Evolutionary conservation across 169 alveolate genomes (phyloP), one percentile per base, ranked within the genome.

Genomic region (Plasmodium billcollinsi): DNA sequence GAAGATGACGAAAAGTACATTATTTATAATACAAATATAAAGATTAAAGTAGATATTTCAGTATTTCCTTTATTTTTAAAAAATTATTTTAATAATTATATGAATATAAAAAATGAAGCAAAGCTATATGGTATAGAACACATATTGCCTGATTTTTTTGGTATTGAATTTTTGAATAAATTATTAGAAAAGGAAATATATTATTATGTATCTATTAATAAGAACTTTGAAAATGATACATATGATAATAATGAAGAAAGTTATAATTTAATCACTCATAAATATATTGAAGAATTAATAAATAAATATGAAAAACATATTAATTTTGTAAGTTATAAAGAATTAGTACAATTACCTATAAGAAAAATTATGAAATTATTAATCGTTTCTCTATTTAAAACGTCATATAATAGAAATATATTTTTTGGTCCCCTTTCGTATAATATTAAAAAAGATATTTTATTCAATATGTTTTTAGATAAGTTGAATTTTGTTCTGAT

Each of bases 341-440:
- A 70, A 67, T 52, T 78, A 29, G 15, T 54, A 65, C 26, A 65
- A 29, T 50, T 66, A 26, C 80, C 80, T 4, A 70, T 66, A 7
- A 56, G 72, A 61, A 71, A 12, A 49, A 26, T 78, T n/a, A 50
- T 66, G 18, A 66, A 65, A 78, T 66, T 78, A 47, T 24, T 78
- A 24, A 12, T 24, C 15, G 52, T 78, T 56, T 65, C 80, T 5
- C 33, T 78, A 50, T 78, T 78, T 54, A 78, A 67, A 33, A 65
- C 66, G 76, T 65, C 72, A 5, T 12, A 47, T 54, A 78, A 78
- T 45, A 67, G 76, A 26, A 78, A 78, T 58, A 78, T 78, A 26
- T 61, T 74, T 24, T 33, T 20, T 29, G 73, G 12, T 9, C 47
- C 21, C 2, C 47, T 74, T 65, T 45, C 59, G 33, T 21, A 18